Conservation (phyloP, 2,329 filamentous ascomycete species). For the Acrocalymma vagum region DNA sequence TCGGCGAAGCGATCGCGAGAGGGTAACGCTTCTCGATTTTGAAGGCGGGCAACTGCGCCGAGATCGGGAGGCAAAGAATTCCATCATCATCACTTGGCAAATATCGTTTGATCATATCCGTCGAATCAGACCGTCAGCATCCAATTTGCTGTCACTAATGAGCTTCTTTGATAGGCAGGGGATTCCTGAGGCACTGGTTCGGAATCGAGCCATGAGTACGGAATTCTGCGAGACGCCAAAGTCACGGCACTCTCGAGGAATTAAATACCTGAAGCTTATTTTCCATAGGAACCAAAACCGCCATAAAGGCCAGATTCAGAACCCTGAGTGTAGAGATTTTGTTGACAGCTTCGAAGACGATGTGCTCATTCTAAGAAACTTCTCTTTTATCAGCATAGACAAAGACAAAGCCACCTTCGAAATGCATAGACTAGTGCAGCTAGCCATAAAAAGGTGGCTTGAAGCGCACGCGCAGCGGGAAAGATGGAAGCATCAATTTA, state of each 20-base stretch:
- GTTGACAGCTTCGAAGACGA: conserved; percentile 22
- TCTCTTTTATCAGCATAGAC: conserved; percentile 17
- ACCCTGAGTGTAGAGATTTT: conserved; percentile 16
- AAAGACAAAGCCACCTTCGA: conserved; percentile 4
- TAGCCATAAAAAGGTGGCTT: conserved; percentile 14
- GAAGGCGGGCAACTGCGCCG: conserved; percentile 41
- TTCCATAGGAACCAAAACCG: conserved; percentile 1
- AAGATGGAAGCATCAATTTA: conserved; percentile 12
- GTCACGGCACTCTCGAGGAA: no score
- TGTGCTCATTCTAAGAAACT: conserved; percentile 13
- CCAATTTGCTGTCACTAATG: conserved; percentile 56
- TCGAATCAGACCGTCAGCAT: conserved; percentile 33
- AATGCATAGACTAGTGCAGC: conserved; percentile 21
- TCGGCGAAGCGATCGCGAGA: conserved; percentile 40
- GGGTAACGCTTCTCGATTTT: conserved; percentile 19
- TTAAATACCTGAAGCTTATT: no score
- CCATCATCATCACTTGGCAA: conserved; percentile 49
- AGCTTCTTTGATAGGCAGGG: conserved; percentile 56
- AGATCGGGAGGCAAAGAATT: conserved; percentile 42
- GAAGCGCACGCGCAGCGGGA: conserved; percentile 6
- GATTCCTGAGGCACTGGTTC: conserved; percentile 48
- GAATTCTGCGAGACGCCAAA: no score
- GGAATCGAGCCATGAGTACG: no score
- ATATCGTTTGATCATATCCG: conserved; percentile 45
- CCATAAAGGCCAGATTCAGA: neutral